A percentile compares a stretch with the other conserved stretches of the same genome.
These are phyloP conservation scores for Ustilago cynodontis DNA, from an alignment of 1,284 basidiomycete genomes.

Conservation along the genomic window DNA sequence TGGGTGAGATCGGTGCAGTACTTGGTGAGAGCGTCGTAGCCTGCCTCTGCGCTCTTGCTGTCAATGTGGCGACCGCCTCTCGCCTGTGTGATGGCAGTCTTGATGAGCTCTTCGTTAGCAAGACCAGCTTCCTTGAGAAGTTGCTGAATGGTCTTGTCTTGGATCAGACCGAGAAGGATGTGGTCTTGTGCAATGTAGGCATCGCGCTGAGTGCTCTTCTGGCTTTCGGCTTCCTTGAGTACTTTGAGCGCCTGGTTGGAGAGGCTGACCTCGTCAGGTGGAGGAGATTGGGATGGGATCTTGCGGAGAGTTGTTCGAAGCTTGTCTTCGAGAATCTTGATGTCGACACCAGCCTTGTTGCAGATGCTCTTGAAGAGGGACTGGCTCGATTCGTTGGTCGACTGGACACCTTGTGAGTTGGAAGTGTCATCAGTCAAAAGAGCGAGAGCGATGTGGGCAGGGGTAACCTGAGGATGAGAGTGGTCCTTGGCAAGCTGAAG, in stretches of 20 bases:
- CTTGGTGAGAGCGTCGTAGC: constrained; percentile 69
- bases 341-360: constrained; percentile 81
- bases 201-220: constrained; percentile 76
- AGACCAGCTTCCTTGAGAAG: constrained; percentile 82
- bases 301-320: constrained; percentile 62
- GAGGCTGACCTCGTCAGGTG: constrained; percentile 64
- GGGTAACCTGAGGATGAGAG: constrained; percentile 78
- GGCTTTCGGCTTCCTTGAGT: constrained; percentile 61
- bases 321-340: constrained; percentile 64
- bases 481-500: constrained; percentile 85
- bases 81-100: constrained; percentile 82
- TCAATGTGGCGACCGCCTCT: constrained; percentile 86
- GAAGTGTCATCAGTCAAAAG: constrained; percentile 75
- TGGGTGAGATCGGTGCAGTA: constrained; percentile 75
- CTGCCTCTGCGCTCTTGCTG: constrained; percentile 76
- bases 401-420: constrained; percentile 59
- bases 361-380: constrained; percentile 82
- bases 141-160: constrained; percentile 77
- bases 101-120: constrained; percentile 78
- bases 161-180: constrained; percentile 80
- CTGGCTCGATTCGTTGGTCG: constrained; percentile 68
- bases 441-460: constrained; percentile 81
- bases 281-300: constrained; percentile 65
- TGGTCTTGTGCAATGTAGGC: constrained; percentile 93
- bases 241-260: constrained; percentile 59